Evolutionary conservation across 441 rosid species (phyloP), one percentile per base, ranked within the genome.

Genomic region (Pelargonium cotyledonis): DNA sequence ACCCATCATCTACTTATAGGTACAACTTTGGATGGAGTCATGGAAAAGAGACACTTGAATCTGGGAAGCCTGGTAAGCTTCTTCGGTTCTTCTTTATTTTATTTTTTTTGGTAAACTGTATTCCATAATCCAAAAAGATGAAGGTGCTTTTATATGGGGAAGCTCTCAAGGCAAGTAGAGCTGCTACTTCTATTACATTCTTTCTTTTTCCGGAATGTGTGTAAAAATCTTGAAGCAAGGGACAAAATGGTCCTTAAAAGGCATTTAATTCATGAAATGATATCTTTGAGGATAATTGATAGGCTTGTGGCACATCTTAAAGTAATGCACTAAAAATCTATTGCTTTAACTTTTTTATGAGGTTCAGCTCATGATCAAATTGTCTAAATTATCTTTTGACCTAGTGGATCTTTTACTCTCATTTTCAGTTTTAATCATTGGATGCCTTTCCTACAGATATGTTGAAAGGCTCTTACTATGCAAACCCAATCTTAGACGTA

Each of bases 21-120:
- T 94, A 89, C 72, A 91, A 87, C 80, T 89, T 85, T 67, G 99
- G 99, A 65, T 94, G 97, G 97, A 94, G 97, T 77, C 99, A 91
- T 84, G 97, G 96, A 55, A 89, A 91, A 75, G 99, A 94, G 80
- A 83, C 82, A 77, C 94, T 94, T 74, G 96, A 94, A 84, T 89
- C 97, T 19, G 99, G 97, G 78, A 94, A 85, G 80, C 87, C 83
- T 71, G 99, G 99, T 91, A 86, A 76, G n/a, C n/a, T n/a, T n/a
- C n/a, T n/a, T n/a, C n/a, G n/a, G n/a, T n/a, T n/a, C n/a, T n/a
- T n/a, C n/a, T n/a, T n/a, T n/a, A n/a, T n/a, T n/a, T n/a, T n/a
- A n/a, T n/a, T n/a, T n/a, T n/a, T n/a, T n/a, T n/a, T n/a, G n/a
- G n/a, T n/a, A n/a, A n/a, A n/a, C n/a, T n/a, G n/a, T 11, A 16